Percentiles rank a stretch among this genome's conserved stretches.
These are phyloP conservation scores for Alternaria atra DNA, from an alignment of 2,329 filamentous ascomycete species.

Conservation along the genomic window DNA sequence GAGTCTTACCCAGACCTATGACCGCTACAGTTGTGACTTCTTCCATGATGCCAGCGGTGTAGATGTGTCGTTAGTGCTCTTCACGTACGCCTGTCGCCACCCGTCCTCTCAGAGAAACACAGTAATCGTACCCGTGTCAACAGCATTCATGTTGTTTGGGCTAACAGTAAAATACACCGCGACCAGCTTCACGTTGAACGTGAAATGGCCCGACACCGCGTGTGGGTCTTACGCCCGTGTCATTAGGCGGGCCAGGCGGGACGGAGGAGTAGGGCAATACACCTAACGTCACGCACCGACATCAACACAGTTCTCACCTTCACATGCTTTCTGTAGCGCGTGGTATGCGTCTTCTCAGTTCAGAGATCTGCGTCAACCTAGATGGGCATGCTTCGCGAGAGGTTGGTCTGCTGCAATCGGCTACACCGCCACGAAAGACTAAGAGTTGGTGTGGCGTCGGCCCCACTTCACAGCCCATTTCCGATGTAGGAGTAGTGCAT, in stretches of 20 bases:
- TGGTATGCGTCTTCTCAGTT: neutral
- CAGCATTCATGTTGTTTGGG: neutral
- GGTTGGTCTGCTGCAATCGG: neutral
- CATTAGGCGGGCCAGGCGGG: neutral
- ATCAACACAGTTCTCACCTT: neutral
- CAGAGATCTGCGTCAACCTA: neutral
- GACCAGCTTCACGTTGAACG: neutral
- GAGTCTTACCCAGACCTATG: constrained; percentile 19
- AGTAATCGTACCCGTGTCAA: neutral
- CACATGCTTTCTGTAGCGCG: neutral
- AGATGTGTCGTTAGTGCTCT: neutral
- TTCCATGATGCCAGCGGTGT: neutral
- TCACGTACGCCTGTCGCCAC: neutral
- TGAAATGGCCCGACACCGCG: neutral
- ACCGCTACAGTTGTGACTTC: constrained; percentile 16
- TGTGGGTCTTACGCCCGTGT: neutral
- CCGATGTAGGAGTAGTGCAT: neutral
- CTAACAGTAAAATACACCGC: neutral
- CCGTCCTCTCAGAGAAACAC: neutral
- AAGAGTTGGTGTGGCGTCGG: constrained; percentile 8
- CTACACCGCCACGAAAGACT: constrained; percentile 4
- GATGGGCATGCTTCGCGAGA: neutral
- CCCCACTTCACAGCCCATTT: constrained; percentile 10
- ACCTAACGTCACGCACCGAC: neutral
- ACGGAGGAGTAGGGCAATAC: neutral